phyloP scores from a whole-genome alignment of 1,284 basidiomycete genomes.

The Ganoderma sinense region DNA sequence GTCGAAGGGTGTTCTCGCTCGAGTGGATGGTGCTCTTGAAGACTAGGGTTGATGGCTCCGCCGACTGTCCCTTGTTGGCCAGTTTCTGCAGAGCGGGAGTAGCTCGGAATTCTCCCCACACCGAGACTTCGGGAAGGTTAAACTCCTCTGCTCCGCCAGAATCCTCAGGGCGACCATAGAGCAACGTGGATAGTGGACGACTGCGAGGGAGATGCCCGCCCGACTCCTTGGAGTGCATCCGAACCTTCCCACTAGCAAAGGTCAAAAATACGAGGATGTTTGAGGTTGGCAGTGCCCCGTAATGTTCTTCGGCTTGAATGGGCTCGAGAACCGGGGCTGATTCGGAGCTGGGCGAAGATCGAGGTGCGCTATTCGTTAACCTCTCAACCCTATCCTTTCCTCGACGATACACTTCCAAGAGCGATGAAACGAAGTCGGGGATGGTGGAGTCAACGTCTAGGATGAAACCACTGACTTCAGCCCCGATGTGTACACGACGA shows the following conservation, averaged over 20 bases:
- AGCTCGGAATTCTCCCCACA: slow-evolving; percentile 85
- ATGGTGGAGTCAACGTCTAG: slow-evolving; percentile 87
- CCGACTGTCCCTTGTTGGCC: slow-evolving; percentile 33
- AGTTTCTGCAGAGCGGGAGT: slow-evolving; percentile 52
- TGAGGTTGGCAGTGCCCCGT: slow-evolving; percentile 55
- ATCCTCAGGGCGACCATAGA: slow-evolving; percentile 55
- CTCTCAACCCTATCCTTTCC: slow-evolving; percentile 82
- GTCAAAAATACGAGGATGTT: slow-evolving; percentile 77
- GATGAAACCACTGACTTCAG: slow-evolving; percentile 87
- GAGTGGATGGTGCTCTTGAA: slow-evolving; percentile 87
- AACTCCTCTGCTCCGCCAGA: slow-evolving; percentile 70
- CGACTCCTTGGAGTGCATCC: slow-evolving; percentile 57
- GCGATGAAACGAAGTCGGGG: slow-evolving; percentile 79
- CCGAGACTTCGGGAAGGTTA: slow-evolving; percentile 81
- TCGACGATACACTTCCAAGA: slow-evolving; percentile 86
- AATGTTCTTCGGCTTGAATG: slow-evolving; percentile 39
- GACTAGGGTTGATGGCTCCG: slow-evolving; percentile 65
- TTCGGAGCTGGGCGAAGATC: slow-evolving; percentile 45
- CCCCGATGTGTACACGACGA: slow-evolving; percentile 71
- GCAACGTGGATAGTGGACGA: slow-evolving; percentile 44
- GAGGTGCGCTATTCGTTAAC: slow-evolving; percentile 59
- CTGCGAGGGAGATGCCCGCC: slow-evolving; percentile 46
- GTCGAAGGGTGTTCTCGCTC: slow-evolving; percentile 84
- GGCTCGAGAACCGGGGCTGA: slow-evolving; percentile 29
- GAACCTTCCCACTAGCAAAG: slow-evolving; percentile 84